Evolutionary conservation across 202 grass and related monocot species (phyloP).

Genomic region (Bolboschoenoplectus hybrid): DNA sequence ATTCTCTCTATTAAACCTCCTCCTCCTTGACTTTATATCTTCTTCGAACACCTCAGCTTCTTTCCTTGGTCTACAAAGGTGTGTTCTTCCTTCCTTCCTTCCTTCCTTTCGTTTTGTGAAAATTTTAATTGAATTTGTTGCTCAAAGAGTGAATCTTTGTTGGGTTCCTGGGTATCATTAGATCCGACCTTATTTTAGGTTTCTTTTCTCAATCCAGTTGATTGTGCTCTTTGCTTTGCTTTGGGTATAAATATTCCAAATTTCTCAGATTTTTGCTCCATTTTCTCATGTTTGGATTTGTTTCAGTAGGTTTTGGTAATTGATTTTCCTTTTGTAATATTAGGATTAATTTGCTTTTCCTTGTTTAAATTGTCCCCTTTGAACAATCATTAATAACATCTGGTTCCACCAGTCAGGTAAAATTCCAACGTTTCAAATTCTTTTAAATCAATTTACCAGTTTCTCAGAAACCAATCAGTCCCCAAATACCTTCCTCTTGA

Average conservation of each 20-base stretch:
- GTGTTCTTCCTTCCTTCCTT: constrained; percentile 7
- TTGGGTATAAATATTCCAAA: neutral
- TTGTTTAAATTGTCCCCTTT: neutral
- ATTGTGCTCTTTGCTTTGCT: constrained; percentile 20
- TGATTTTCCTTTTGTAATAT: neutral
- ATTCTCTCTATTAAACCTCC: constrained; percentile 31
- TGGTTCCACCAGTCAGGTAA: neutral
- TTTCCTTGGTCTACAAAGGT: constrained; percentile 39
- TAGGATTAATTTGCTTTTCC: constrained; percentile 5
- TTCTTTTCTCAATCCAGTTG: constrained; percentile 27
- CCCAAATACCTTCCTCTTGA: neutral
- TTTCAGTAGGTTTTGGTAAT: neutral
- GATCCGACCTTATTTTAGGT: neutral
- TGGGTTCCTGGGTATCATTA: constrained; percentile 12
- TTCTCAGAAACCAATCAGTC: constrained; percentile 14
- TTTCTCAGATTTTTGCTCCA: neutral
- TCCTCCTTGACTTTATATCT: constrained; percentile 25
- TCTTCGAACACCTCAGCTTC: constrained; percentile 19
- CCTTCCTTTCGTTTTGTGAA: neutral
- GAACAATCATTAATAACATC: neutral
- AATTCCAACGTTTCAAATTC: neutral
- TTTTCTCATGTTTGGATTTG: constrained; percentile 20
- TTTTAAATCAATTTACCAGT: constrained; percentile 11
- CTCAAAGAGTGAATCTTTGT: neutral
- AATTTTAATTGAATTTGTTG: constrained; percentile 4